Percentiles rank a stretch among this genome's conserved stretches.
Conservation (phyloP, 2,329 filamentous ascomycete species). For the Fusarium algeriense region DNA sequence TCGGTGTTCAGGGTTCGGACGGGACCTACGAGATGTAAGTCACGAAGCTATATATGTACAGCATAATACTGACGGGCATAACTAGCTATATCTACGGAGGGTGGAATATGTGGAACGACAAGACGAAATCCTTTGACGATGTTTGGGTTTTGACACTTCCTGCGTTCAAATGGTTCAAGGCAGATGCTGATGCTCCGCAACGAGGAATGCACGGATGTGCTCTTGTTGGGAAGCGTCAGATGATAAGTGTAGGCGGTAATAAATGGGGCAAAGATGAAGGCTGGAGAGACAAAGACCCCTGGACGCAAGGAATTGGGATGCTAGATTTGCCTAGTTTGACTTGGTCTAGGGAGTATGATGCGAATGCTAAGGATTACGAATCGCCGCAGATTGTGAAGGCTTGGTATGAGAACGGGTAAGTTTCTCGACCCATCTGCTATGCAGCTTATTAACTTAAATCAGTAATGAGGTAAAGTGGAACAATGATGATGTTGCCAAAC, state of each 20-base stretch:
- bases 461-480: not conserved
- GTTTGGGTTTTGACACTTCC: not conserved
- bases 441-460: accelerated
- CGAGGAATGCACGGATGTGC: not conserved
- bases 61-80: too few relatives aligned
- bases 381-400: not conserved
- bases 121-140: not conserved
- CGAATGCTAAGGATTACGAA: not conserved
- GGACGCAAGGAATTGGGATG: not conserved
- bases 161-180: constrained; percentile 12
- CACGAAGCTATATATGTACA: accelerated
- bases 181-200: not conserved
- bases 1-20: not conserved
- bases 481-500: not conserved
- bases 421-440: accelerated
- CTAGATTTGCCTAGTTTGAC: not conserved
- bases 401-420: not conserved
- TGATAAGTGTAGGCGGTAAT: not conserved
- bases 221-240: not conserved
- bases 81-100: not conserved
- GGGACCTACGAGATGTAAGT: not conserved
- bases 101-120: not conserved
- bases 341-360: not conserved
- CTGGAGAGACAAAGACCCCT: constrained; percentile 1
- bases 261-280: not conserved